Base-by-base conservation (phyloP, 2,329 filamentous ascomycete species). In the Trichoderma harzianum region DNA sequence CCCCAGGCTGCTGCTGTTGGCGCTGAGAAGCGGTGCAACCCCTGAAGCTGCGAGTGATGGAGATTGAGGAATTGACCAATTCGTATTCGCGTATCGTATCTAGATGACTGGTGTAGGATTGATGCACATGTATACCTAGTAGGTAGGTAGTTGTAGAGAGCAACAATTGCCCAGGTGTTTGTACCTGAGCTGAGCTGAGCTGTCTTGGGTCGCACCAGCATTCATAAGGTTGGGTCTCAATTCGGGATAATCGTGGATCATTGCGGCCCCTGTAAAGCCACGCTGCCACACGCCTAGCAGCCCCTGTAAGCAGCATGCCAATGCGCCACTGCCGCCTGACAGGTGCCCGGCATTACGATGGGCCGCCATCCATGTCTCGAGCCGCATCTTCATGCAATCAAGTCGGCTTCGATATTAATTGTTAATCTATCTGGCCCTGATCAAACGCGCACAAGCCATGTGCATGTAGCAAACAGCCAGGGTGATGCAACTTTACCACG, bases 291-390 rank as follows among this genome's bases (percentile, higher is more conserved):
- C 64, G 18, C 64, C 64, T 12, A 30, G 34, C 10, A 18, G 3
- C 70, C 70, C 70, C 70, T 72, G 70, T 62, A 61, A 43, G 47
- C 68, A 64, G 12, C 60, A 24, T 5, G 39, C 39, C 67, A 62
- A 62, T 34, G 62, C 69, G 69, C 69, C 69, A 71, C 69, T 55
- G 51, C 70, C 70, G 70, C 70, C 64, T 72, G 70, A 72, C 70
- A 72, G 70, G 24, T 72, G 47, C 69, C 57, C 58, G 66, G 66
- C 53, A 69, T 61, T 61, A 60, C 26, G 21, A 51, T 47, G 39
- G 58, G 36, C 57, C 36, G 39, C 26, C 34, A 24, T 70, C 30
- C 58, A 55, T 43, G 43, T 58, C 43, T 55, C 57, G 21, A 70
- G 24, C 30, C 58, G 55, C 39, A 34, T 53, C n/a, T 47, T 24